Evolutionary conservation across 2,329 filamentous ascomycete species (phyloP).

Genomic region (Fusarium humuli): DNA sequence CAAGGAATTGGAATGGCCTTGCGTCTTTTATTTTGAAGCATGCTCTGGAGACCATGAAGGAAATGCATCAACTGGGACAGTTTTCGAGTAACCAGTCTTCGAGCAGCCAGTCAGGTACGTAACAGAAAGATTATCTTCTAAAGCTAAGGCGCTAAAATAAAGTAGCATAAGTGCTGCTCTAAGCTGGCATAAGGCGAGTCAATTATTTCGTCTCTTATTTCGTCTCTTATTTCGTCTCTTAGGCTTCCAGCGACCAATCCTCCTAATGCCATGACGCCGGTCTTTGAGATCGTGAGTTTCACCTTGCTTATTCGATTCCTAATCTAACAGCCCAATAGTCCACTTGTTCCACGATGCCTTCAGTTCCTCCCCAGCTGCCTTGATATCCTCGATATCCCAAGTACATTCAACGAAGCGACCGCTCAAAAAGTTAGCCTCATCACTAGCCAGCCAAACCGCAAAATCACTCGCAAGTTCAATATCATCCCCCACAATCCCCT

Average conservation of each 20-base stretch:
- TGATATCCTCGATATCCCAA: constrained; percentile 65
- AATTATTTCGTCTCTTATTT: not conserved
- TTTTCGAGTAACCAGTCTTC: too few relatives aligned
- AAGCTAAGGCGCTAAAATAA: not conserved
- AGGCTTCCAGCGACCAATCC: not conserved
- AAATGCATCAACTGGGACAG: not conserved
- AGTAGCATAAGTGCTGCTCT: not conserved
- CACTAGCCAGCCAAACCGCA: constrained; percentile 57
- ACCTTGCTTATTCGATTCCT: not conserved
- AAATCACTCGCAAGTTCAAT: constrained; percentile 56
- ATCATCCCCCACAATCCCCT: constrained; percentile 33
- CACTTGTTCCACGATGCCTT: constrained; percentile 31
- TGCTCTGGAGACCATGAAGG: not conserved
- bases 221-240: not conserved
- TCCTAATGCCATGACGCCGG: not conserved
- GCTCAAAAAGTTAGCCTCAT: constrained; percentile 60
- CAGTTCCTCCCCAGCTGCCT: constrained; percentile 53
- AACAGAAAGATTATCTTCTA: not conserved
- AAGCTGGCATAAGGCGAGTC: not conserved
- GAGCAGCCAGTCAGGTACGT: not conserved
- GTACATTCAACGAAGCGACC: constrained; percentile 60
- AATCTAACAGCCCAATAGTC: constrained; percentile 32
- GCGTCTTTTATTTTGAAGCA: constrained; percentile 7
- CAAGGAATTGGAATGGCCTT: not conserved
- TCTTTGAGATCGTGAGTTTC: not conserved